Evolutionary conservation across 1,284 basidiomycete genomes (phyloP).

Genomic region (Cerrena zonata): DNA sequence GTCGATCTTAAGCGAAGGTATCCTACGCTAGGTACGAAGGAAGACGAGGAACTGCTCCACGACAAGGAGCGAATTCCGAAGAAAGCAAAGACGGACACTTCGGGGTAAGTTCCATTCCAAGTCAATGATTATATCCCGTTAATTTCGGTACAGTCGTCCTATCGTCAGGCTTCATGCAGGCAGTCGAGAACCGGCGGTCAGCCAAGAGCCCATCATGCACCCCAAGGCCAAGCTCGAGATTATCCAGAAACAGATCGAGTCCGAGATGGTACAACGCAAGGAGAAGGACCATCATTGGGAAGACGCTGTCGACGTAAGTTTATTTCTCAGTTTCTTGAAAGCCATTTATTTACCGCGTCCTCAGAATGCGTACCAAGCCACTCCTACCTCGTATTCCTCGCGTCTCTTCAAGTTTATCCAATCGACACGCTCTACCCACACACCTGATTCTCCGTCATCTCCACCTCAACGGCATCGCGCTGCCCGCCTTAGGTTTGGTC

Average conservation of each 20-base stretch:
- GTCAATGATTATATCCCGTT: too few relatives aligned
- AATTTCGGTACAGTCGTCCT: slow-evolving; percentile 45
- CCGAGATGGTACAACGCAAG: slow-evolving; percentile 59
- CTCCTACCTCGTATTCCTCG: slow-evolving; percentile 42
- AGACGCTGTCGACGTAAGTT: slow-evolving; percentile 71
- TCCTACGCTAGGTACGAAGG: slow-evolving; percentile 61
- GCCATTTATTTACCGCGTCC: slow-evolving; percentile 6
- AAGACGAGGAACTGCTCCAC: slow-evolving; percentile 78
- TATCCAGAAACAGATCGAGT: slow-evolving; percentile 66
- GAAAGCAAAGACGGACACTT: slow-evolving; percentile 41
- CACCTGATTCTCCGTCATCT: slow-evolving; percentile 29
- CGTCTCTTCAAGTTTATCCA: slow-evolving; percentile 61
- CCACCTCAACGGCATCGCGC: slow-evolving; percentile 37
- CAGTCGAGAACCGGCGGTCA: slow-evolving; percentile 37
- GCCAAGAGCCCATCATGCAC: slow-evolving; percentile 45
- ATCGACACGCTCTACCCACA: slow-evolving; percentile 32
- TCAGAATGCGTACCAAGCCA: slow-evolving; percentile 60
- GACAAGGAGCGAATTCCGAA: slow-evolving; percentile 69
- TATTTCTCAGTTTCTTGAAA: neutral
- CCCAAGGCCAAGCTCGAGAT: slow-evolving; percentile 62
- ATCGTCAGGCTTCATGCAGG: slow-evolving; percentile 46
- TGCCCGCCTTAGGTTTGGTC: slow-evolving; percentile 72
- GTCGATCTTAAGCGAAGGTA: slow-evolving; percentile 78
- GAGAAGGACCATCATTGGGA: slow-evolving; percentile 82
- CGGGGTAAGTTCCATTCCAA: slow-evolving; percentile 38